A percentile compares a stretch with the other conserved stretches of the same genome.
Evolutionary conservation across 2,329 filamentous ascomycete species (phyloP).

Genomic region (Blumeriella jaapii): DNA sequence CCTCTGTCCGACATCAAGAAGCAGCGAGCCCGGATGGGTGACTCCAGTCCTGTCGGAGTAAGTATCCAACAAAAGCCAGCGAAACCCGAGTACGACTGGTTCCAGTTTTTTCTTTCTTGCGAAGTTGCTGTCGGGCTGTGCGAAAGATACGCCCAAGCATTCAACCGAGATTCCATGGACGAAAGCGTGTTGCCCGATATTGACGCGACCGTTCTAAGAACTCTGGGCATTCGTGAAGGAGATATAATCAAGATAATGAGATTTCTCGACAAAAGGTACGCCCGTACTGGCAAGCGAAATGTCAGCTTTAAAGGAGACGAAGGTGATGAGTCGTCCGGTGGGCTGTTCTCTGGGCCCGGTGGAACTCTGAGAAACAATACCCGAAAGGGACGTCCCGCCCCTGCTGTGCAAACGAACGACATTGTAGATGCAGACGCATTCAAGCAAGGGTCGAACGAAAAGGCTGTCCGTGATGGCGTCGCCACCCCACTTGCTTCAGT

Average conservation of each 20-base stretch:
- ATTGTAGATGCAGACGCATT: conserved; percentile 82
- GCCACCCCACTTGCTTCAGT: conserved; percentile 34
- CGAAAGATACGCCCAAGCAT: conserved; percentile 86
- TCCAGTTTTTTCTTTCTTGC: conserved; percentile 91
- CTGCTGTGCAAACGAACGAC: conserved; percentile 75
- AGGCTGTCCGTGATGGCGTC: conserved; percentile 32
- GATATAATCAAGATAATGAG: conserved; percentile 96
- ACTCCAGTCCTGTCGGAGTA: conserved; percentile 39
- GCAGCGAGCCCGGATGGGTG: conserved; percentile 17
- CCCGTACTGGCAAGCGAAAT: conserved; percentile 46
- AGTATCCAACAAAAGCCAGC: conserved; percentile 43
- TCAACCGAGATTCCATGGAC: conserved; percentile 87
- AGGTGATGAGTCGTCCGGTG: conserved; percentile 47
- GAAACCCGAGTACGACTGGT: conserved; percentile 89
- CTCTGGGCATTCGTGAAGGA: conserved; percentile 85
- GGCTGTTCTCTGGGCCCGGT: conserved; percentile 88
- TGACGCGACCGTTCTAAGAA: conserved; percentile 69
- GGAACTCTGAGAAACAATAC: conserved; percentile 89
- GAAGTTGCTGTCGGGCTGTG: conserved; percentile 88
- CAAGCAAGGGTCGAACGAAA: conserved; percentile 39
- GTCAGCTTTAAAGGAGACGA: conserved; percentile 42
- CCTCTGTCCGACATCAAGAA: conserved; percentile 72
- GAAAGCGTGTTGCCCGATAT: conserved; percentile 88
- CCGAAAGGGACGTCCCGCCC: conserved; percentile 77
- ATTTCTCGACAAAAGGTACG: conserved; percentile 68